Evolutionary conservation across 2,329 filamentous ascomycete genomes (phyloP).

Genomic region (Macroventuria anomochaeta): DNA sequence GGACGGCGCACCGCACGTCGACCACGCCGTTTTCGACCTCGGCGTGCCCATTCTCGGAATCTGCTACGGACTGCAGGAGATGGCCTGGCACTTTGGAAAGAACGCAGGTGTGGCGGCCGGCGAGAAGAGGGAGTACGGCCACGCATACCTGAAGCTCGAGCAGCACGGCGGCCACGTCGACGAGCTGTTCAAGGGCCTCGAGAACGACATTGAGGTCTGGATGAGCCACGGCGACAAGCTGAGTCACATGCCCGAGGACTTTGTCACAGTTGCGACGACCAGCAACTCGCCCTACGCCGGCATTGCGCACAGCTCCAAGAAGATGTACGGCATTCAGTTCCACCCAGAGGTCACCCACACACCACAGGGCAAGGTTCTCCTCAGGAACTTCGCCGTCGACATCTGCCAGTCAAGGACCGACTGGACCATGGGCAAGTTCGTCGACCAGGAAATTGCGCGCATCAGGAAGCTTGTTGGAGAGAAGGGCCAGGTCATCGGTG

Average conservation of each 20-base stretch:
- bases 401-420: slow-evolving; percentile 79
- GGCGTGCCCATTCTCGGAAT: slow-evolving; percentile 67
- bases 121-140: slow-evolving; percentile 73
- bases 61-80: slow-evolving; percentile 73
- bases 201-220: slow-evolving; percentile 73
- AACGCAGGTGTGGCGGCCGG: slow-evolving; percentile 69
- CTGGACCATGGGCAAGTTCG: slow-evolving; percentile 88
- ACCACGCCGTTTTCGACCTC: slow-evolving; percentile 81
- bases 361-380: slow-evolving; percentile 69
- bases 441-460: slow-evolving; percentile 77
- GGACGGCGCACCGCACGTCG: slow-evolving; percentile 75
- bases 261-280: slow-evolving; percentile 76
- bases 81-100: slow-evolving; percentile 72
- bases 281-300: slow-evolving; percentile 79
- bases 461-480: slow-evolving; percentile 84
- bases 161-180: slow-evolving; percentile 69
- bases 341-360: slow-evolving; percentile 86
- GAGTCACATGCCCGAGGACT: slow-evolving; percentile 72
- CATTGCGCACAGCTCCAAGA: slow-evolving; percentile 73
- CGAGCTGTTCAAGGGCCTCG: slow-evolving; percentile 77
- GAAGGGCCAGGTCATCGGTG: slow-evolving; percentile 80
- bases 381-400: slow-evolving; percentile 82
- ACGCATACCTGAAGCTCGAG: slow-evolving; percentile 69
- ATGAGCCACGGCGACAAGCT: slow-evolving; percentile 95
- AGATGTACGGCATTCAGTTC: slow-evolving; percentile 84